Base-by-base conservation (phyloP, 2,329 filamentous ascomycete species). In the Ceratocystis cacaofunesta region DNA sequence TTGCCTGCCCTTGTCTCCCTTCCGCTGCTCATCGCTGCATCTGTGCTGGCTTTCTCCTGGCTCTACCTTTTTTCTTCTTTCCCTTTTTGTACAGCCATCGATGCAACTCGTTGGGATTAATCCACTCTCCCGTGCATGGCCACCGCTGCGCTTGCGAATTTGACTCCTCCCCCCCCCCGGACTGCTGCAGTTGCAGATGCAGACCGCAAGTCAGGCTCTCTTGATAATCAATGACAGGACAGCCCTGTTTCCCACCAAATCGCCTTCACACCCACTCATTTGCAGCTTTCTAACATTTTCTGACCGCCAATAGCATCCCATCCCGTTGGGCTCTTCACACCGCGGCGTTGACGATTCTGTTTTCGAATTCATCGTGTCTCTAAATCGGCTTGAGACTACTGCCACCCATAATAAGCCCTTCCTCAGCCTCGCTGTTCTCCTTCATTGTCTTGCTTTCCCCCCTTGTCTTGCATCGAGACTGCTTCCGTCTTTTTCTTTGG, bases 391-490 rank as follows among this genome's bases (percentile, higher is more conserved):
- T 41, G 36, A 41, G 36, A 41, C 36, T 12, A 41, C 36, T 15
- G 10, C 36, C 10, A 5, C 1, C 36, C 10, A 15, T 41, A 15
- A 41, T 15, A 41, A 41, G 36, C 36, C 36, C 10, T 12, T 41
- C 46, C 44, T 46, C 52, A 65, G 64, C 58, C 64, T 65, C 19
- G 19, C 36, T 62, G 30, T 43, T 36, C 30, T 30, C 58, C 58
- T 65, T 61, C 36, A 12, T 41, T 41, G 36, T 46, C 61, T 62
- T 32, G 58, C 60, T 43, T 28, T 22, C 50, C 30, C 6, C 25
- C 58, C 58, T 65, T 61, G 36, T 44, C 62, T 62, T 65, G 57
- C 10, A 41, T 65, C 58, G 44, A 55, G 30, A 44, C 25, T 62
- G 28, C n/a, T 65, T 32, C 32, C 61, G 17, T 44, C 43, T 52